Evolutionary conservation across 176 grass and related monocot genomes (phyloP), one percentile per base, ranked within the genome.

Genomic region (Alopecurus myosuroides): DNA sequence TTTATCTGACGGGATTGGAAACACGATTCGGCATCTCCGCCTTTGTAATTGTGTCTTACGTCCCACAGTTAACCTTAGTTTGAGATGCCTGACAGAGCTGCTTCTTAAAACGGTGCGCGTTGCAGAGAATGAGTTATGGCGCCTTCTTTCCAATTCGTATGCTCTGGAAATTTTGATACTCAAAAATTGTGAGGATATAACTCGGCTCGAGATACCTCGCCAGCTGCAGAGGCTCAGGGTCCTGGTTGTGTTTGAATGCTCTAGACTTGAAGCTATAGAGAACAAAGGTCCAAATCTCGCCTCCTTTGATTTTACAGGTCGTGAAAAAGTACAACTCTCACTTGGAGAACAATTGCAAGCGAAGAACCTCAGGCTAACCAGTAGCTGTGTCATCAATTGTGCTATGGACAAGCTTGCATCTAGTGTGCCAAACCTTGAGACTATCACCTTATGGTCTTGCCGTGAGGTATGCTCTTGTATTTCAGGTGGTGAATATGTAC

Each of bases 391-490:
- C 30, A 9, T 69, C 30, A 26, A 1, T 69, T 52, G 69, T 81
- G 62, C 44, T 19, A 7, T 45, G 6, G 45, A 22, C 9, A 29
- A 61, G 12, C 78, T 83, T 61, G 26, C 69, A 0, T 61, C 69
- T 37, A 61, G 42, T n/a, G n/a, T 74, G 39, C 81, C 37, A 25
- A 83, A 61, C 30, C 52, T 83, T 25, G 66, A 72, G 29, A 62
- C 52, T 83, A 37, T 83, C n/a, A 7, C 4, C 9, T 31, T 82
- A 72, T 0, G 0, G 2, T 42, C n/a, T 1, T 0, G 0, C 20
- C 1, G 0, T 31, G 30, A 76, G 82, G 81, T 84, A 75, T 61
- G 2, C 39, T 62, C 26, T 61, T 68, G 20, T 12, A 52, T 51
- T 31, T 46, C 44, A 46, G 44, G 12, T 46, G 44, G 3, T 46